phyloP scores from a whole-genome alignment of 768 basidiomycete species.

The Xerocomellus chrysenteron region DNA sequence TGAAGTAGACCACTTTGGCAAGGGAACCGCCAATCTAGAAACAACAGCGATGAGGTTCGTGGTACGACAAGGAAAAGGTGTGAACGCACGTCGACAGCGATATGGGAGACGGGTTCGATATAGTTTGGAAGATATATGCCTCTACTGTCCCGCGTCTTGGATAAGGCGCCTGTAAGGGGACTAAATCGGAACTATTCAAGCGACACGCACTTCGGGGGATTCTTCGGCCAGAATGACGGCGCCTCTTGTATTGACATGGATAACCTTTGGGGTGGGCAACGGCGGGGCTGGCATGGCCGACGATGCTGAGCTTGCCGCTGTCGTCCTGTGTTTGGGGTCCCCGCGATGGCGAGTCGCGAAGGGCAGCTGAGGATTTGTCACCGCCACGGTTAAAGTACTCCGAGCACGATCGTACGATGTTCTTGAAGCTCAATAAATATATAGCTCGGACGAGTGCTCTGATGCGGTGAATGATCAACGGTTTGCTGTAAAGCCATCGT shows the following conservation, averaged over 20 bases:
- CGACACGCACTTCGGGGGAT: conserved; percentile 77
- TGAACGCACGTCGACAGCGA: conserved; percentile 88
- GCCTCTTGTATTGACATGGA: conserved; percentile 93
- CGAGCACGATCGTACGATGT: conserved; percentile 4
- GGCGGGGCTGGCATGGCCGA: conserved; percentile 51
- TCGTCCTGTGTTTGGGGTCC: conserved; percentile 16
- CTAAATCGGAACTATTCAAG: conserved; percentile 1
- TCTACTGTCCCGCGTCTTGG: conserved; percentile 85
- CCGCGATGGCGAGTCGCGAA: conserved; percentile 4
- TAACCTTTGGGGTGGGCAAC: conserved; percentile 79
- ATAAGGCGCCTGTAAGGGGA: conserved; percentile 15
- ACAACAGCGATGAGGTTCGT: neutral
- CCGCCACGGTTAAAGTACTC: conserved; percentile 5
- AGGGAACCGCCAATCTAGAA: conserved; percentile 91
- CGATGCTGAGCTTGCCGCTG: conserved; percentile 8
- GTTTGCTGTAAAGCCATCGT: conserved; percentile 3
- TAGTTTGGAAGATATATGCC: conserved; percentile 98
- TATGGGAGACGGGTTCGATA: conserved; percentile 96
- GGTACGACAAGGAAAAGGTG: neutral
- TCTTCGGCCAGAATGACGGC: conserved; percentile 93
- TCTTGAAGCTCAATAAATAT: neutral
- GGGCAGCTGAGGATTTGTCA: conserved; percentile 13
- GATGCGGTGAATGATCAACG: conserved; percentile 1
- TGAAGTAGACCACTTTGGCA: conserved; percentile 98
- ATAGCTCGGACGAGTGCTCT: neutral